Conservation (phyloP, 768 basidiomycete genomes). For the Mrakia hoshinonis region DNA sequence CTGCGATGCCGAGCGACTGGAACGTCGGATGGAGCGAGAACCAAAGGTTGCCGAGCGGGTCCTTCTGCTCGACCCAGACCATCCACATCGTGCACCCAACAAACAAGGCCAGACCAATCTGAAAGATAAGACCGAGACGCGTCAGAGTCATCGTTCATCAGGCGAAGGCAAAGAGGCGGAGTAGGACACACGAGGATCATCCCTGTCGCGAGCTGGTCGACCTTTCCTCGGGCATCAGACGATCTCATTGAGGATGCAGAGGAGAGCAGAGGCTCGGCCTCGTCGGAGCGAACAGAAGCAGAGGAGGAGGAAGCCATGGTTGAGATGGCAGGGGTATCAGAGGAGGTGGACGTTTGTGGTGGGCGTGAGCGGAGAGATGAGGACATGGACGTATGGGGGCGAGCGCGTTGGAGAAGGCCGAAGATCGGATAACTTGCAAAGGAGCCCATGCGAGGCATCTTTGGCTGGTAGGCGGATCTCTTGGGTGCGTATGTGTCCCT, state of each 20-base stretch:
- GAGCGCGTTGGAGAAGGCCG: too few relatives aligned
- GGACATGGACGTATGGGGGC: not conserved
- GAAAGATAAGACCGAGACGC: not conserved
- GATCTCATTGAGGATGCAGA: not conserved
- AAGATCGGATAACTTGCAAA: too few relatives aligned
- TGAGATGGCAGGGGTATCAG: not conserved
- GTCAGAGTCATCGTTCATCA: too few relatives aligned
- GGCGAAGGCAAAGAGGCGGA: not conserved
- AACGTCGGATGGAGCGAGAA: constrained; percentile 14
- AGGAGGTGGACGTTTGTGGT: not conserved
- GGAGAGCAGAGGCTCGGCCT: not conserved
- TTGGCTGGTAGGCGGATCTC: too few relatives aligned
- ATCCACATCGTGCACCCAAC: not conserved
- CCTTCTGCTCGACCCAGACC: constrained; percentile 1
- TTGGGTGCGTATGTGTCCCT: too few relatives aligned
- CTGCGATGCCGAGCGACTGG: constrained; percentile 5
- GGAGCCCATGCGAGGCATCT: too few relatives aligned
- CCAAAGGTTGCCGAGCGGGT: not conserved
- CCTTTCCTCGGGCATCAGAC: not conserved
- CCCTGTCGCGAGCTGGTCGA: not conserved
- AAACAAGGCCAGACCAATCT: constrained; percentile 4
- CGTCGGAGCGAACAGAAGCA: not conserved
- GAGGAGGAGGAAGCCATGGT: not conserved
- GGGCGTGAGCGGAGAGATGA: not conserved
- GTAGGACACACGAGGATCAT: not conserved